phyloP scores from a whole-genome alignment of 2,329 filamentous ascomycete species.

The Shiraia bambusicola region DNA sequence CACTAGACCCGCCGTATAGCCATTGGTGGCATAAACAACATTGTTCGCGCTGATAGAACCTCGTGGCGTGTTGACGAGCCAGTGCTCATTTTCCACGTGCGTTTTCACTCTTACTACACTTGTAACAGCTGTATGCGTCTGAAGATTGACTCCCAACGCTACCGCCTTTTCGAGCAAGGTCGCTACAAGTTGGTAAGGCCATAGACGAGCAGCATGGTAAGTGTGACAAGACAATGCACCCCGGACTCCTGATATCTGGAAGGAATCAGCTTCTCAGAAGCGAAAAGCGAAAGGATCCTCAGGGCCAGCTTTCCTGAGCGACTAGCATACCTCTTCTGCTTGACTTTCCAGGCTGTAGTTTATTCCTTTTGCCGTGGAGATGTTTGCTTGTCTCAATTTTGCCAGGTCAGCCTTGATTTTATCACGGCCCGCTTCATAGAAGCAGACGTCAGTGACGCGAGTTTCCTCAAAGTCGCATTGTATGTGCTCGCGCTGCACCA shows the following conservation, averaged over 20 bases:
- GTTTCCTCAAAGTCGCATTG: constrained; percentile 18
- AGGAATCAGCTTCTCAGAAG: constrained; percentile 1
- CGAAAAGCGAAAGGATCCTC: no score
- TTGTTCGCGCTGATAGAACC: constrained; percentile 7
- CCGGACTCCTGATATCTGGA: constrained; percentile 10
- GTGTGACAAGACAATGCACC: constrained; percentile 13
- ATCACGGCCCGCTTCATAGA: constrained; percentile 5
- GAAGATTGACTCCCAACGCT: constrained; percentile 10
- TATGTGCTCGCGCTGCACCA: constrained; percentile 9
- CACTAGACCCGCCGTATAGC: constrained; percentile 20
- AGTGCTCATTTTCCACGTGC: neutral
- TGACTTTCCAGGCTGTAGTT: constrained; percentile 3
- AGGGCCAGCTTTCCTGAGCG: neutral
- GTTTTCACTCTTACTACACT: neutral
- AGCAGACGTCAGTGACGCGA: constrained; percentile 10
- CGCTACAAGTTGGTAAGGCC: constrained; percentile 10
- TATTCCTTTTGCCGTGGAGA: constrained; percentile 10
- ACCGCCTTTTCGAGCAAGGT: constrained; percentile 12
- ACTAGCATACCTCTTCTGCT: constrained; percentile 11
- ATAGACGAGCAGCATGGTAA: constrained; percentile 12
- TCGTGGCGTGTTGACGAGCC: constrained; percentile 11
- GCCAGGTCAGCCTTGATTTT: constrained; percentile 8
- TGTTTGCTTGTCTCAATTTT: constrained; percentile 1
- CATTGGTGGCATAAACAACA: constrained; percentile 25
- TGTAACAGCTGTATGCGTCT: constrained; percentile 12